These are phyloP conservation scores for Chaetomium strumarium DNA, from an alignment of 2,329 filamentous ascomycete species.

Conservation along the genomic window DNA sequence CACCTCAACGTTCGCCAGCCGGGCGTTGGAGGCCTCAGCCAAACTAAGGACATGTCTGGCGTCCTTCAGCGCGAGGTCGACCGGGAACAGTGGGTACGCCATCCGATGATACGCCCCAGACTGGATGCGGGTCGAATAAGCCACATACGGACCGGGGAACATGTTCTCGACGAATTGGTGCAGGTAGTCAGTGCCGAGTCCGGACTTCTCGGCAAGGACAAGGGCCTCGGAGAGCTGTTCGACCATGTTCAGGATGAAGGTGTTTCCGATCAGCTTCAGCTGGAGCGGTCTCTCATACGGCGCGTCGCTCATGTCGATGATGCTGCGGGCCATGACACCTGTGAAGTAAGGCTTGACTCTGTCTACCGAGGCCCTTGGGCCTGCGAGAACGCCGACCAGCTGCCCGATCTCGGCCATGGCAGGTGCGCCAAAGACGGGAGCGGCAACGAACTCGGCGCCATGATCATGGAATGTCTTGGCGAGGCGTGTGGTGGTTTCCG, in stretches of 20 bases:
- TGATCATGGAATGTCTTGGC: conserved; percentile 50
- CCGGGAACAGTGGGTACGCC: conserved; percentile 74
- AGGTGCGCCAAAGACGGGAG: conserved; percentile 64
- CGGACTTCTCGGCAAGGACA: conserved; percentile 72
- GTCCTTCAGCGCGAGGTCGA: conserved; percentile 80
- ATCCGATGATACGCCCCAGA: conserved; percentile 70
- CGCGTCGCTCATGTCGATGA: conserved; percentile 66
- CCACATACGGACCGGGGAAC: conserved; percentile 69
- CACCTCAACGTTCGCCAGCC: conserved; percentile 59
- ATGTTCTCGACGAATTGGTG: conserved; percentile 66
- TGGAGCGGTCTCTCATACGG: conserved; percentile 62
- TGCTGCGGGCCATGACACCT: conserved; percentile 63
- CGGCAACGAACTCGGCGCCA: conserved; percentile 69
- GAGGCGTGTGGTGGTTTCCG: conserved; percentile 66
- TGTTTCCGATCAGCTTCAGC: conserved; percentile 81
- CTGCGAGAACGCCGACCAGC: conserved; percentile 68
- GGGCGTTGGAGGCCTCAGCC: conserved; percentile 56
- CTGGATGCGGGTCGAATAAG: conserved; percentile 69
- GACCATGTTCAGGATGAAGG: conserved; percentile 77
- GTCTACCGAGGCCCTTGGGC: conserved; percentile 52
- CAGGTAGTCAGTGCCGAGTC: conserved; percentile 64
- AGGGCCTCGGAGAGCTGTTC: conserved; percentile 74
- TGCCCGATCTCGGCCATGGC: conserved; percentile 64
- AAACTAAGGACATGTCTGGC: conserved; percentile 65
- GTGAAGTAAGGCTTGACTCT: conserved; percentile 64